Conservation (phyloP, 306 rosid genomes). For the Mucuna pruriens region DNA sequence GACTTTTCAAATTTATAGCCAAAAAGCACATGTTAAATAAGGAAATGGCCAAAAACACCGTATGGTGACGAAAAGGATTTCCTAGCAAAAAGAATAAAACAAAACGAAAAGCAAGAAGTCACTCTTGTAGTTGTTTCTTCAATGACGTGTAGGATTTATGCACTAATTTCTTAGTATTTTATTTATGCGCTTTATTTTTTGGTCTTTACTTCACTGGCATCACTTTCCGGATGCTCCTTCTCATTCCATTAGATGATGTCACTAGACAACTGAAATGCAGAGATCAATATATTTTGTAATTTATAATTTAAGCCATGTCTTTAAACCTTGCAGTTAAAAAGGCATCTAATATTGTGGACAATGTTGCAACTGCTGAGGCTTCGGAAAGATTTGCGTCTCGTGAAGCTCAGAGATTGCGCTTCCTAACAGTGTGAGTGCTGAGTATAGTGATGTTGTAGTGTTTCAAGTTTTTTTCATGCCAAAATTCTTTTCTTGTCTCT, state of each 20-base stretch:
- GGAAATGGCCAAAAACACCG: not conserved
- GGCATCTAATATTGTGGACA: conserved; percentile 45
- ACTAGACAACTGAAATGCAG: not conserved
- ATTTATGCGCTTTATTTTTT: not conserved
- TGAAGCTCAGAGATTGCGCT: conserved; percentile 66
- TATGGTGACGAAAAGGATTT: not conserved
- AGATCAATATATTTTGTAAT: not conserved
- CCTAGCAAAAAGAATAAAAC: not conserved
- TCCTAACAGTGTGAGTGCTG: conserved; percentile 73
- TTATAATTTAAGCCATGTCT: conserved; percentile 14
- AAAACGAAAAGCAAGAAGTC: not conserved
- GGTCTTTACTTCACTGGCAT: not conserved
- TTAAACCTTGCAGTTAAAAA: conserved; percentile 56
- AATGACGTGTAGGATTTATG: not conserved
- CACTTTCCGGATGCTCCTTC: not conserved
- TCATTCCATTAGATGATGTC: conserved; percentile 1
- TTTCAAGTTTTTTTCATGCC: conserved; percentile 5
- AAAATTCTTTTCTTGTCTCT: not conserved
- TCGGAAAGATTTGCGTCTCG: conserved; percentile 73
- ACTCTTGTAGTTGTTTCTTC: not conserved
- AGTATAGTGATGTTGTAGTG: not conserved
- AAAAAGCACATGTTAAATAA: not conserved
- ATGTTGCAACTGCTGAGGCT: conserved; percentile 50
- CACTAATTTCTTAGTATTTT: not conserved
- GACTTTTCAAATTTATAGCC: not conserved